Percentiles rank a stretch among this genome's conserved stretches.
phyloP scores from a whole-genome alignment of 768 basidiomycete genomes.

The Kwoniella pini region DNA sequence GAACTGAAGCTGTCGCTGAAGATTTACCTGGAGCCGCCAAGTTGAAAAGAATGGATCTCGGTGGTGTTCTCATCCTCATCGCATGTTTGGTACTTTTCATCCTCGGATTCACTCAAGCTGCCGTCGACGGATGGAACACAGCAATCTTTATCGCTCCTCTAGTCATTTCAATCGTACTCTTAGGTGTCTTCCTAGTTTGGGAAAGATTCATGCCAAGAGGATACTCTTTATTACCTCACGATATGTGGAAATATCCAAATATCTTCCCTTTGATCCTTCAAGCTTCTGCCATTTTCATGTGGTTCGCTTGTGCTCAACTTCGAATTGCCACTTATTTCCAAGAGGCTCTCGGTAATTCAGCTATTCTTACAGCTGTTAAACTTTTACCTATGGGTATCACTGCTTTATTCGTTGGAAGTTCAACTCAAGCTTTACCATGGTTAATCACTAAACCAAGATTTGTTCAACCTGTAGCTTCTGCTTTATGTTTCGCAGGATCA shows the following conservation, averaged over 20 bases:
- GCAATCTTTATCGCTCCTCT: slow-evolving; percentile 50
- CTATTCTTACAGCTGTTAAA: slow-evolving; percentile 47
- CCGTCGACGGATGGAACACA: slow-evolving; percentile 40
- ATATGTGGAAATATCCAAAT: slow-evolving; percentile 47
- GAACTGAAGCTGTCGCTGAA: slow-evolving; percentile 43
- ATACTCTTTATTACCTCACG: slow-evolving; percentile 46
- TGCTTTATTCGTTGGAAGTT: slow-evolving; percentile 41
- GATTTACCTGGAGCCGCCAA: slow-evolving; percentile 40
- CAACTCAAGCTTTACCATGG: slow-evolving; percentile 40
- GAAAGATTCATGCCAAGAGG: slow-evolving; percentile 38
- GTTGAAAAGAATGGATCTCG: slow-evolving; percentile 49
- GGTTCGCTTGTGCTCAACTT: slow-evolving; percentile 48
- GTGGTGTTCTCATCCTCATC: slow-evolving; percentile 42
- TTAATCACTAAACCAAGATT: slow-evolving; percentile 45
- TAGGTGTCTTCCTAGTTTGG: slow-evolving; percentile 43
- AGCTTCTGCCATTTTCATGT: slow-evolving; percentile 45
- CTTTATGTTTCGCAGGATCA: slow-evolving; percentile 41
- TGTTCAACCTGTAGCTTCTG: slow-evolving; percentile 39
- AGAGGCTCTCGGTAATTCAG: slow-evolving; percentile 32
- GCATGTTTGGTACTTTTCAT: slow-evolving; percentile 47
- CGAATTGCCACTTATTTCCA: slow-evolving; percentile 51
- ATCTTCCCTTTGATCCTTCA: slow-evolving; percentile 46
- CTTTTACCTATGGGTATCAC: slow-evolving; percentile 50
- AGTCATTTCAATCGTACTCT: slow-evolving; percentile 39
- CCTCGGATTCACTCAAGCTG: slow-evolving; percentile 49